Percentiles rank a stretch among this genome's conserved stretches.
These are phyloP conservation scores for Phycomyces blakesleeanus DNA, from an alignment of 192 early-diverging fungal species.

Conservation along the genomic window DNA sequence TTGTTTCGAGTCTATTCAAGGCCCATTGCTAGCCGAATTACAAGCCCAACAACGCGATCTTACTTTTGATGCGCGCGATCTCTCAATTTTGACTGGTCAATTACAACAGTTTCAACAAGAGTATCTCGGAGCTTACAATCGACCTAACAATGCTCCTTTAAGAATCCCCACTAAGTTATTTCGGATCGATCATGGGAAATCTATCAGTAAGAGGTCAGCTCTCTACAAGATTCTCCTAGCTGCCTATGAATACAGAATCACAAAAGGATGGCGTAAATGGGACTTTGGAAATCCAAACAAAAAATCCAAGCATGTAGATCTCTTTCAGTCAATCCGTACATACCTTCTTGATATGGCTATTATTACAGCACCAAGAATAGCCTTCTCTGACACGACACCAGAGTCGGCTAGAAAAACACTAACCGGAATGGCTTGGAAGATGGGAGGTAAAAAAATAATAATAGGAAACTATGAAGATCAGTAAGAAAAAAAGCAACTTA, in stretches of 20 bases:
- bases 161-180: slow-evolving; percentile 50
- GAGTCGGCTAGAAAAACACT: slow-evolving; percentile 35
- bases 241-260: slow-evolving; percentile 42
- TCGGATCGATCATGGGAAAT: slow-evolving; percentile 22
- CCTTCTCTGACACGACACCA: slow-evolving; percentile 35
- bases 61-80: slow-evolving; percentile 35
- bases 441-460: slow-evolving; percentile 38
- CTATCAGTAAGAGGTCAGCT: slow-evolving; percentile 20
- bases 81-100: slow-evolving; percentile 40
- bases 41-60: slow-evolving; percentile 15
- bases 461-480: too few relatives aligned
- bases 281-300: slow-evolving; percentile 36
- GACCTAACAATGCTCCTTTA: slow-evolving; percentile 8
- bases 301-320: slow-evolving; percentile 29
- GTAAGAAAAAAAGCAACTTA: neutral
- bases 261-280: slow-evolving; percentile 39
- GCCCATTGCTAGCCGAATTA: slow-evolving; percentile 36
- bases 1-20: slow-evolving; percentile 39
- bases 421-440: slow-evolving; percentile 18
- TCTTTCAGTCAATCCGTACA: slow-evolving; percentile 38
- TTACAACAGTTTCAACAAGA: slow-evolving; percentile 56
- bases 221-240: slow-evolving; percentile 42
- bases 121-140: slow-evolving; percentile 33
- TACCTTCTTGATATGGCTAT: slow-evolving; percentile 21
- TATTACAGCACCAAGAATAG: slow-evolving; percentile 39